phyloP scores from a whole-genome alignment of 2,329 filamentous ascomycete species.

The Paramyrothecium sp. region DNA sequence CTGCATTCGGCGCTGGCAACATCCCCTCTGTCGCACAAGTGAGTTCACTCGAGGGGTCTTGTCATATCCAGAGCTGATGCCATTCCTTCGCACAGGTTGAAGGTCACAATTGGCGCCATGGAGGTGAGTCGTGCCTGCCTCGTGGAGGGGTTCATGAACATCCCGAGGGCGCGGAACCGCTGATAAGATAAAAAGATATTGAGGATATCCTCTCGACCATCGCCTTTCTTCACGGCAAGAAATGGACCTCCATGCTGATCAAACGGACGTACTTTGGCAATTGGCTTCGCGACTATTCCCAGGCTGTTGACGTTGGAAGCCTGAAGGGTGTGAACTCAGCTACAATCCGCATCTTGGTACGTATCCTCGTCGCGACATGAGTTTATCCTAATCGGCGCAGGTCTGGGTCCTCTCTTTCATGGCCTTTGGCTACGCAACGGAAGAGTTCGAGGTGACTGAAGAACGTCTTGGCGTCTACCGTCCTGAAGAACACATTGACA shows the following conservation, averaged over 20 bases:
- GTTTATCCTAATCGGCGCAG: slow-evolving; percentile 25
- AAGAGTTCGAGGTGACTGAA: slow-evolving; percentile 79
- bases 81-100: slow-evolving; percentile 50
- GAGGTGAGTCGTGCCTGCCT: slow-evolving; percentile 39
- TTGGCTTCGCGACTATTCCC: slow-evolving; percentile 80
- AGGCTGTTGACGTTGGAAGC: slow-evolving; percentile 78
- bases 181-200: slow-evolving; percentile 52
- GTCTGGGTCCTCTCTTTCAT: slow-evolving; percentile 81
- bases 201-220: slow-evolving; percentile 79
- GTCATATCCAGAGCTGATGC: slow-evolving; percentile 7
- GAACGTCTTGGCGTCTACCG: slow-evolving; percentile 79
- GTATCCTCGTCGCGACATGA: slow-evolving; percentile 6
- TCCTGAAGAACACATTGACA: slow-evolving; percentile 73
- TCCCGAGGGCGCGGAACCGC: neutral
- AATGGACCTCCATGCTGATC: slow-evolving; percentile 79
- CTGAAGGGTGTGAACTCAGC: slow-evolving; percentile 76
- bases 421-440: slow-evolving; percentile 81
- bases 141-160: neutral
- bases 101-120: slow-evolving; percentile 69
- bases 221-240: slow-evolving; percentile 75
- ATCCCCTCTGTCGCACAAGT: slow-evolving; percentile 62
- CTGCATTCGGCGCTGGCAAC: slow-evolving; percentile 68
- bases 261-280: slow-evolving; percentile 83
- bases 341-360: slow-evolving; percentile 71
- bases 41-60: slow-evolving; percentile 1